Conservation (phyloP, 208 protist genomes). For the Kentomonas sorsogonicus region DNA sequence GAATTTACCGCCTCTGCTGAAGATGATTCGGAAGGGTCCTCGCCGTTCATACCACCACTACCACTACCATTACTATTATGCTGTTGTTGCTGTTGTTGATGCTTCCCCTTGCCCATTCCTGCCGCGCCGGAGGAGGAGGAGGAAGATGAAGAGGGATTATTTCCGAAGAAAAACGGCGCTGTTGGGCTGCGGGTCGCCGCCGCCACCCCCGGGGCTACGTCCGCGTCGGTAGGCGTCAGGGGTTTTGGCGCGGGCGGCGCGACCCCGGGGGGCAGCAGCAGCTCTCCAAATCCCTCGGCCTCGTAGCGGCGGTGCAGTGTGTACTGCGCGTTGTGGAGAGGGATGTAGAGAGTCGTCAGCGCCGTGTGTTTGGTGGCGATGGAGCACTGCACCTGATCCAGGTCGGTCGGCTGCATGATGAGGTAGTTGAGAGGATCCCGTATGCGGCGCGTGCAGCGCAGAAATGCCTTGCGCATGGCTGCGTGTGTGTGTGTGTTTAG, state of each 20-base stretch:
- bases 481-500: neutral
- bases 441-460: slow-evolving; percentile 75
- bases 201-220: slow-evolving; percentile 11
- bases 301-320: slow-evolving; percentile 72
- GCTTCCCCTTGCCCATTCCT: no score
- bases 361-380: slow-evolving; percentile 61
- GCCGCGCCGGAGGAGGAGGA: no score
- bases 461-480: neutral
- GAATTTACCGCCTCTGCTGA: slow-evolving; percentile 21
- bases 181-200: no score
- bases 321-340: slow-evolving; percentile 57
- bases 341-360: slow-evolving; percentile 79
- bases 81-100: no score
- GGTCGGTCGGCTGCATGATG: slow-evolving; percentile 71
- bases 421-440: slow-evolving; percentile 74
- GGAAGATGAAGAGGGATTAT: no score
- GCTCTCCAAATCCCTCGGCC: slow-evolving; percentile 74
- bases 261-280: slow-evolving; percentile 39
- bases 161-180: no score
- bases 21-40: no score
- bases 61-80: no score
- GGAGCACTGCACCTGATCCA: slow-evolving; percentile 52
- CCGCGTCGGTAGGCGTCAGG: slow-evolving; percentile 34
- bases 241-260: slow-evolving; percentile 22
- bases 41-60: no score